Conservation (phyloP, 2,329 filamentous ascomycete genomes). For the Leptoxyphium fumago region DNA sequence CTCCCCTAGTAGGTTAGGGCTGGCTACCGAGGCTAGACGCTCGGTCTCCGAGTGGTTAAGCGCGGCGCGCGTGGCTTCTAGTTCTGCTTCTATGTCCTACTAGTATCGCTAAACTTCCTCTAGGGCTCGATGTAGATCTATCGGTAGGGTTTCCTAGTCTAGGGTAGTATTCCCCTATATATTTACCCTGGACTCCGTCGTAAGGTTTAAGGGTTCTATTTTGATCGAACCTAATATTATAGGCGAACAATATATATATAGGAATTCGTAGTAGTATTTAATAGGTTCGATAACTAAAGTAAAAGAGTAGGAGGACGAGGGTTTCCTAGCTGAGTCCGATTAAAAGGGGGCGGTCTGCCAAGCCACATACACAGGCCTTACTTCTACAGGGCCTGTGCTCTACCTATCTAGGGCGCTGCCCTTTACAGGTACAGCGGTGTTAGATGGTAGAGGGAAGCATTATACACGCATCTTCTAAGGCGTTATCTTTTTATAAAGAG, state of each 20-base stretch:
- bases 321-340: too few relatives aligned
- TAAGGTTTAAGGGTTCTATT: not conserved
- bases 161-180: not conserved
- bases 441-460: too few relatives aligned
- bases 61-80: not conserved
- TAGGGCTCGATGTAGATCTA: not conserved
- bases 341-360: too few relatives aligned
- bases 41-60: not conserved
- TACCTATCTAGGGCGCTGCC: too few relatives aligned
- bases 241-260: constrained; percentile 4
- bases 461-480: too few relatives aligned
- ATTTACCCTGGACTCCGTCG: not conserved
- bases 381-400: too few relatives aligned
- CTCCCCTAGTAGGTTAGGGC: not conserved
- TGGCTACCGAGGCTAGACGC: not conserved
- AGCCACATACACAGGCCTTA: too few relatives aligned
- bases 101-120: constrained; percentile 1
- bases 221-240: constrained; percentile 6
- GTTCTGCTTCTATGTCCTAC: constrained; percentile 1
- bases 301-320: too few relatives aligned
- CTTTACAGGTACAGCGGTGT: too few relatives aligned
- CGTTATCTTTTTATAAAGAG: too few relatives aligned
- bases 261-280: too few relatives aligned
- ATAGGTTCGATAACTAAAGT: too few relatives aligned
- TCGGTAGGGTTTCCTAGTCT: not conserved